Percentiles rank a stretch among this genome's conserved stretches.
phyloP scores from a whole-genome alignment of 176 grass and related monocot genomes.

The Tuctoria greenei region DNA sequence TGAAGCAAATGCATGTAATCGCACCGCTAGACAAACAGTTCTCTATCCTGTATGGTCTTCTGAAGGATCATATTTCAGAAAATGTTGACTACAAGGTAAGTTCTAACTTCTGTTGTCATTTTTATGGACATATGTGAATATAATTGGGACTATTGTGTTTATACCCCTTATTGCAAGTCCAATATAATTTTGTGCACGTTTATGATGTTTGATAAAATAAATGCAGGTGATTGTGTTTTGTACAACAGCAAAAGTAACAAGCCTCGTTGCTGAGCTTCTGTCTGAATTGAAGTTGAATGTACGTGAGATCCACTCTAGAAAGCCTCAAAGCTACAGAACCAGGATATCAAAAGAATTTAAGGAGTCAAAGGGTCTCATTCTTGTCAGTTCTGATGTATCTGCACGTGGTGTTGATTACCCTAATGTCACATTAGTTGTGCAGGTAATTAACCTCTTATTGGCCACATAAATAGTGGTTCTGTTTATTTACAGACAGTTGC shows the following conservation, averaged over 20 bases:
- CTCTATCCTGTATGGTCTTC: slow-evolving; percentile 74
- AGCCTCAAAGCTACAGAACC: slow-evolving; percentile 89
- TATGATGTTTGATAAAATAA: slow-evolving; percentile 13
- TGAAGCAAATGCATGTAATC: slow-evolving; percentile 92
- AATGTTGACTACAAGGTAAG: slow-evolving; percentile 92
- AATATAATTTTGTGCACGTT: slow-evolving; percentile 3
- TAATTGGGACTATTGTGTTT: too few species aligned
- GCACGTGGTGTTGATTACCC: slow-evolving; percentile 97
- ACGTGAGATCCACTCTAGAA: slow-evolving; percentile 95
- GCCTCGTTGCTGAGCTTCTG: slow-evolving; percentile 77
- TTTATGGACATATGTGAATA: neutral
- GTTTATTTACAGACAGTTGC: slow-evolving; percentile 12
- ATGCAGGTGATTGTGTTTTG: slow-evolving; percentile 96
- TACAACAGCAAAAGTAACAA: slow-evolving; percentile 92
- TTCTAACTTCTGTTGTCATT: slow-evolving; percentile 11
- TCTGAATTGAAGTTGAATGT: slow-evolving; percentile 86
- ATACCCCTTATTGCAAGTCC: too few species aligned
- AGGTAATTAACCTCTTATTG: slow-evolving; percentile 54
- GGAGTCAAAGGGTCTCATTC: slow-evolving; percentile 92
- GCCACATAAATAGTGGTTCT: neutral
- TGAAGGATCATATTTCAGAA: slow-evolving; percentile 85
- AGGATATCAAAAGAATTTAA: slow-evolving; percentile 98
- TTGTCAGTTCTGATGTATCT: slow-evolving; percentile 96
- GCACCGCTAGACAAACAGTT: slow-evolving; percentile 91
- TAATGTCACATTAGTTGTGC: slow-evolving; percentile 93